Base-by-base conservation (phyloP, 208 protist genomes). In the Leptomonas seymouri region DNA sequence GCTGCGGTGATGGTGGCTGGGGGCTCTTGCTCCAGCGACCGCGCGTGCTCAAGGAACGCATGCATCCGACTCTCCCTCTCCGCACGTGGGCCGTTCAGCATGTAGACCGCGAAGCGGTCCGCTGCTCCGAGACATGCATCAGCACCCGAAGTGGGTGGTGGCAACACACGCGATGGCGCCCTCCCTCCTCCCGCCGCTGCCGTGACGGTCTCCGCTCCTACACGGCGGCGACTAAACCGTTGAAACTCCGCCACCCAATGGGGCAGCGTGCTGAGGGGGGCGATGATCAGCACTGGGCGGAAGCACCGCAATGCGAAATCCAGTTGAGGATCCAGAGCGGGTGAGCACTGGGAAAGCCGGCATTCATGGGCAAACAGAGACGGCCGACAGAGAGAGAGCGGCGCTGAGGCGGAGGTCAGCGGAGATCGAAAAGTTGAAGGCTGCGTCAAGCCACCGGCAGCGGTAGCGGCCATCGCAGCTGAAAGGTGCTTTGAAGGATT, bases 171-270 rank as follows among this genome's bases (percentile, higher is more conserved):
- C 20, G 16, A 5, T 9, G 45, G 14, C 58, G 42, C 58, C 30
- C 49, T n/a, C 1, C 3, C 46, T 2, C 44, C 42, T 49, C 53
- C 49, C 7, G 27, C 41, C 3, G n/a, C 49, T 30, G 30, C n/a
- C n/a, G n/a, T n/a, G n/a, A n/a, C n/a, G n/a, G n/a, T n/a, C n/a
- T n/a, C n/a, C n/a, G n/a, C n/a, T n/a, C n/a, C n/a, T n/a, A n/a
- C 25, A 50, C 45, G n/a, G 23, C 64, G 64, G 5, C 64, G 31
- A 27, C 71, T 71, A 42, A 88, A 88, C 54, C 76, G 68, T 2
- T 63, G 15, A 28, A 88, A 85, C 79, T 88, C 79, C 4, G 50
- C 63, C n/a, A 28, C 36, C 83, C 83, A 88, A 45, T 88, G 78
- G 30, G 83, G 75, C 51, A 87, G 78, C 30, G 82, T 87, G 39